A percentile compares a stretch with the other conserved stretches of the same genome.
Evolutionary conservation across 2,329 filamentous ascomycete genomes (phyloP).

Genomic region (Phialemoniopsis sp.): DNA sequence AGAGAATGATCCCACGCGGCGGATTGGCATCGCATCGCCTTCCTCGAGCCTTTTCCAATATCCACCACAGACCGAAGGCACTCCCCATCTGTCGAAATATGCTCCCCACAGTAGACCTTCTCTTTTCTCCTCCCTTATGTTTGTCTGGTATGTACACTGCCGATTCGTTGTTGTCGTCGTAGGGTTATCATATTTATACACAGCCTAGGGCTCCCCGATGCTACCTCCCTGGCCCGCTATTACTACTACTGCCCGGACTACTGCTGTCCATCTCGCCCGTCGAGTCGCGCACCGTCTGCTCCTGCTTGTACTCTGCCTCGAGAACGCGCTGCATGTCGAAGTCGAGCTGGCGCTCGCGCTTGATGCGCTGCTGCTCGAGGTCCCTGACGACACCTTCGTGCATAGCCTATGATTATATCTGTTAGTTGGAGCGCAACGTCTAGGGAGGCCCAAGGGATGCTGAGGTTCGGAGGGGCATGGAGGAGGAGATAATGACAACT

Average conservation of each 20-base stretch:
- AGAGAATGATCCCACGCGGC: no score
- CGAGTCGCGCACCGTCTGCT: constrained; percentile 68
- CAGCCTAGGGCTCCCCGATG: no score
- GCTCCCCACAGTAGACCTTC: no score
- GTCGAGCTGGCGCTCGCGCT: constrained; percentile 85
- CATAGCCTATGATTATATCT: constrained; percentile 65
- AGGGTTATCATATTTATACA: no score
- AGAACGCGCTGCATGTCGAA: constrained; percentile 87
- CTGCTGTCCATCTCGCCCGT: constrained; percentile 11
- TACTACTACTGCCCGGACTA: constrained; percentile 3
- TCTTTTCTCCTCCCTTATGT: no score
- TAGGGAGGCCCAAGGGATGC: background rate
- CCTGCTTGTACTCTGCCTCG: constrained; percentile 85
- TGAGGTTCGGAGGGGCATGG: background rate
- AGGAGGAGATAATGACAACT: constrained; percentile 16
- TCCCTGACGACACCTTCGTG: constrained; percentile 91
- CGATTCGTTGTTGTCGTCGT: no score
- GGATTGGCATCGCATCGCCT: no score
- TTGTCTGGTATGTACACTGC: no score
- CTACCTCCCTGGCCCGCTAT: background rate
- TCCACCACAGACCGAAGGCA: no score
- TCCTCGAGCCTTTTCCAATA: no score
- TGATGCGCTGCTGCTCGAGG: constrained; percentile 88
- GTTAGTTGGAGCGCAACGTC: background rate
- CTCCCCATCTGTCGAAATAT: no score